Evolutionary conservation across 768 basidiomycete genomes (phyloP), one percentile per base, ranked within the genome.

Genomic region (Mycena galericulata): DNA sequence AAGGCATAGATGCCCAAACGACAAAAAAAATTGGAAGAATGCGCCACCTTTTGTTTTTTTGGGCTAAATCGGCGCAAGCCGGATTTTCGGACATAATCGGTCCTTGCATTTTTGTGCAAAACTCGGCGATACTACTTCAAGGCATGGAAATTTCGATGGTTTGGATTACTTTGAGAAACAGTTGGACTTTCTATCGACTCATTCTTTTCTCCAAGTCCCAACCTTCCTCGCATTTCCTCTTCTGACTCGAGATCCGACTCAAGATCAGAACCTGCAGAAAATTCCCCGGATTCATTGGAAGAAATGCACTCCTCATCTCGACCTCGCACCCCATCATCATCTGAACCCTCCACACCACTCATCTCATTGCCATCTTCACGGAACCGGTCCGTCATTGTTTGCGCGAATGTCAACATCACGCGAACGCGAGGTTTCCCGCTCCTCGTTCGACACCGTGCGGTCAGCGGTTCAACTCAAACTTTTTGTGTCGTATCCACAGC

Each of bases 21-120:
- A n/a, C n/a, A n/a, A n/a, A n/a, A n/a, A n/a, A n/a, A n/a, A n/a
- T 51, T 51, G 49, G 15, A 51, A 51, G 49, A 51, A 51, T 32
- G 27, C 49, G 15, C 27, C 30, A 32, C 49, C 12, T 51, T 51
- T 51, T 51, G 20, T 29, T 10, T 51, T 51, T 51, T 51, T 51
- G 9, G 49, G 49, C 49, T 29, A 51, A 10, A 51, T 51, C 49
- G 49, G 49, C 22, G 49, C 49, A 26, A 5, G 49, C 49, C 43
- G 43, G 43, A 51, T 51, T 51, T 51, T 51, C 22, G 49, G 20
- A 17, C 30, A 51, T 45, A n/a, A n/a, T n/a, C n/a, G n/a, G n/a
- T n/a, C n/a, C n/a, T n/a, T n/a, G n/a, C n/a, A n/a, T n/a, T n/a
- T n/a, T n/a, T n/a, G n/a, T n/a, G n/a, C n/a, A n/a, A n/a, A n/a